phyloP scores from a whole-genome alignment of 2,329 filamentous ascomycete species.

The Mollisia scopiformis region DNA sequence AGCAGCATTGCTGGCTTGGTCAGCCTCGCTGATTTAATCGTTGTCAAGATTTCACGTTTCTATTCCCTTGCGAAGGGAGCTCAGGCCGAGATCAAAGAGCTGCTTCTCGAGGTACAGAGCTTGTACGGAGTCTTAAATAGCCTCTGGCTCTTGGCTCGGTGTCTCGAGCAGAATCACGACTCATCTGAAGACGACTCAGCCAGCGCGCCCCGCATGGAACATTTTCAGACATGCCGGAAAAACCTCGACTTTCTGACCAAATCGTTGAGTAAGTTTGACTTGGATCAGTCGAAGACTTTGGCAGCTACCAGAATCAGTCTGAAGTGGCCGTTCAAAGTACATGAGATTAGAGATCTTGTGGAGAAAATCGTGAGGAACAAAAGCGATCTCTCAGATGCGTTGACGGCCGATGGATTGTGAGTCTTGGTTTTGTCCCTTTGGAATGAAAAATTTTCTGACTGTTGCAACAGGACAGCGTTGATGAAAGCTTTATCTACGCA shows the following conservation, averaged over 20 bases:
- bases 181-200: background rate
- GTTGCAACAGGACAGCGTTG: constrained; percentile 3
- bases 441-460: background rate
- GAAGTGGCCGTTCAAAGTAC: constrained; percentile 14
- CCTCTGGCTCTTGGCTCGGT: constrained; percentile 12
- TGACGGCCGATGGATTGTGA: constrained; percentile 15
- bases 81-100: constrained; percentile 8
- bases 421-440: background rate
- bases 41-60: constrained; percentile 13
- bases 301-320: constrained; percentile 3
- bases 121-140: constrained; percentile 17
- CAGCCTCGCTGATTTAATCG: constrained; percentile 15
- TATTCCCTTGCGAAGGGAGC: constrained; percentile 10
- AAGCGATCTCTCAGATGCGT: constrained; percentile 8
- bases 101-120: constrained; percentile 14
- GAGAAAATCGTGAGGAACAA: constrained; percentile 15
- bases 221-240: constrained; percentile 17
- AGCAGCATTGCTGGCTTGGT: constrained; percentile 16
- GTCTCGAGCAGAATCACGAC: constrained; percentile 8
- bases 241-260: constrained; percentile 15
- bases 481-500: constrained; percentile 13
- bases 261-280: constrained; percentile 12
- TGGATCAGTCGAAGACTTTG: constrained; percentile 2
- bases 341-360: constrained; percentile 15
- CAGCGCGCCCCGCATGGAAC: constrained; percentile 9